Evolutionary conservation across 345 rosid genomes (phyloP).

Genomic region (Corymbia maculata): DNA sequence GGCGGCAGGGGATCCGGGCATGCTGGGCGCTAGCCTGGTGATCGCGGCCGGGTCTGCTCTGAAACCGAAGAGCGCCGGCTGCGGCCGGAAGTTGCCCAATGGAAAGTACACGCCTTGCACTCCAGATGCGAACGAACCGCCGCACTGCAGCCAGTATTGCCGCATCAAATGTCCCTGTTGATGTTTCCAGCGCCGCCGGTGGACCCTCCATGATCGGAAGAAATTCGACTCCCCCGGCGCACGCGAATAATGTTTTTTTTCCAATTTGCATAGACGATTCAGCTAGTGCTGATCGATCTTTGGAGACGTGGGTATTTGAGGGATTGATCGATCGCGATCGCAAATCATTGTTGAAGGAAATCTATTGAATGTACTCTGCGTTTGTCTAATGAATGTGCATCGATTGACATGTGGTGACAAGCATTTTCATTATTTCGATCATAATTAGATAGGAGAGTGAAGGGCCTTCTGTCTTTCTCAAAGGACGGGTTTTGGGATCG

Average conservation of each 20-base stretch:
- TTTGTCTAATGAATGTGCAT: neutral
- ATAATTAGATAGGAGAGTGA: rapidly evolving
- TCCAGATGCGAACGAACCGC: rapidly evolving
- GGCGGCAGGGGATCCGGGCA: neutral
- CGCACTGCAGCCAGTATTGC: rapidly evolving
- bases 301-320: neutral
- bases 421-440: neutral
- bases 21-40: neutral
- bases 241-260: neutral
- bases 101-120: neutral
- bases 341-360: neutral
- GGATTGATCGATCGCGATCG: neutral
- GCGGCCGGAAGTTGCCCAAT: rapidly evolving
- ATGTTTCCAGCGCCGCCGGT: neutral
- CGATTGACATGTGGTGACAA: neutral
- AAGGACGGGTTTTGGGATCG: neutral
- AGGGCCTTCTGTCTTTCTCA: neutral
- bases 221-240: neutral
- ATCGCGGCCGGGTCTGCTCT: neutral
- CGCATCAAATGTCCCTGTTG: neutral
- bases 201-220: neutral
- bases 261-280: neutral
- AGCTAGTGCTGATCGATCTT: neutral
- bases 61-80: rapidly evolving
- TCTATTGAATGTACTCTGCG: neutral